Conservation (phyloP, 495 filamentous ascomycete species). For the Parathielavia appendiculata region DNA sequence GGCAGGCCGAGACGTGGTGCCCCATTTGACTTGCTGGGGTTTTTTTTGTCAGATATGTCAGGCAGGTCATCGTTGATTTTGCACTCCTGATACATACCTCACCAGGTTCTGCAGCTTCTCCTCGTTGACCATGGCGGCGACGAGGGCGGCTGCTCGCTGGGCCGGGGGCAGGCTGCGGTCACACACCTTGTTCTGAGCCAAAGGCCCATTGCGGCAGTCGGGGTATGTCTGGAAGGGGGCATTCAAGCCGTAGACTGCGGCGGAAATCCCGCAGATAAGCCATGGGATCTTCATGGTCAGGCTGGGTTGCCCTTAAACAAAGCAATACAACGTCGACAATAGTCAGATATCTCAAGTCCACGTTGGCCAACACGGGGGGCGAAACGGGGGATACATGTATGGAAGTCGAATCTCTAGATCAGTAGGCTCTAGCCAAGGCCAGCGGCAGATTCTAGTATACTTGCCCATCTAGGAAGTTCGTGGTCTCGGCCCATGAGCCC, state of each 20-base stretch:
- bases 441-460: too few species aligned
- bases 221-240: constrained; percentile 28
- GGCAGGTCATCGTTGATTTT: not conserved
- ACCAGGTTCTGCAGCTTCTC: constrained; percentile 42
- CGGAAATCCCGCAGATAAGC: not conserved
- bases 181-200: constrained; percentile 45
- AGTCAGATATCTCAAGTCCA: too few species aligned
- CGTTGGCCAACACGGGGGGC: too few species aligned
- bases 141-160: constrained; percentile 41
- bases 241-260: constrained; percentile 5
- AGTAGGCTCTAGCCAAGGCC: too few species aligned
- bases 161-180: constrained; percentile 40
- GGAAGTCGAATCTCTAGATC: too few species aligned
- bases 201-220: constrained; percentile 33
- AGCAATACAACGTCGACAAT: too few species aligned
- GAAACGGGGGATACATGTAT: too few species aligned
- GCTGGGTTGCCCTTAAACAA: too few species aligned
- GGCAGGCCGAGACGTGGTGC: constrained; percentile 41
- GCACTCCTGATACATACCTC: constrained; percentile 5
- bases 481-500: too few species aligned
- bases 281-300: constrained; percentile 8
- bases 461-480: too few species aligned
- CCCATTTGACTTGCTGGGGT: constrained; percentile 29
- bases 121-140: constrained; percentile 35
- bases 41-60: not conserved